Base-by-base conservation (phyloP, 371 early-diverging fungal species). In the Rhizomucor pusillus region DNA sequence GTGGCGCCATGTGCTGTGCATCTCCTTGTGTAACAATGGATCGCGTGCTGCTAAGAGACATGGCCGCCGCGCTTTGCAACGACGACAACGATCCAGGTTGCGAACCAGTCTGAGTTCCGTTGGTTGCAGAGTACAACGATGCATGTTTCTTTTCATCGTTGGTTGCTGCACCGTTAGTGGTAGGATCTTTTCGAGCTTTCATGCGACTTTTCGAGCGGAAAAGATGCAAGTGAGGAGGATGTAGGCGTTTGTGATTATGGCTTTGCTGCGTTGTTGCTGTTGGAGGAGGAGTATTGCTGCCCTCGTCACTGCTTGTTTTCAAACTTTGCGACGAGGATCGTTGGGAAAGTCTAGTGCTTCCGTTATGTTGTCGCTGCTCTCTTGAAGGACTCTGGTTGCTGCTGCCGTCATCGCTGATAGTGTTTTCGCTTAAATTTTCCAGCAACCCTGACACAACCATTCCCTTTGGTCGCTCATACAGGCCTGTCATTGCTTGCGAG, bases 391-490 rank as follows among this genome's bases (percentile, higher is more conserved):
- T 29, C 50, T 50, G 7, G 54, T 50, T 20, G 46, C 36, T 37
- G 55, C 57, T 9, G 29, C 20, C 11, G 41, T 29, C 29, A 7
- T 29, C 29, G 29, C 7, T 29, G 29, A n/a, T 29, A 5, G 29
- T 29, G 7, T 29, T 29, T 29, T 71, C 71, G 11, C 63, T 65
- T 10, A 69, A 34, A 19, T 69, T 69, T 5, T 65, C 65, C n/a
- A 68, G 46, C 0, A 67, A 73, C 1, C 69, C 69, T 6, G 69
- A 69, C 6, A 69, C 37, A 54, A 65, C 65, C 49, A 29, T 62
- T 3, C 29, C 29, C 29, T 29, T 29, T 4, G 50, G 35, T 20
- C 47, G 47, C 23, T 25, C 24, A 12, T 33, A n/a, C 4, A 36
- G 14, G 11, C 53, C 51, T 0, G 34, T 34, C 45, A 49, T 6